Conservation (phyloP, 306 rosid species). For the Carpinus fangiana region DNA sequence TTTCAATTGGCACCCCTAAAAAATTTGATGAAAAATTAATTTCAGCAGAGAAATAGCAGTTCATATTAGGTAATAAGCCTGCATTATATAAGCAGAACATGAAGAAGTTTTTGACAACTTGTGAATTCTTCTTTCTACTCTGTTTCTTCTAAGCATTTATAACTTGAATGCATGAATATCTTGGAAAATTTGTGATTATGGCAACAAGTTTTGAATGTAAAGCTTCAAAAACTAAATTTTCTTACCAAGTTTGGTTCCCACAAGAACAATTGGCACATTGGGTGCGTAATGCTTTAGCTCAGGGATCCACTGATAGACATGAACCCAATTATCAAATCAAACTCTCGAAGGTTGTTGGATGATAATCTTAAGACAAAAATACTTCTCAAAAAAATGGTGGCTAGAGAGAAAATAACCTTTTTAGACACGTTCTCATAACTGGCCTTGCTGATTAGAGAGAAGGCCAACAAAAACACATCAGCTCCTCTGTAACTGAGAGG, state of each 20-base stretch:
- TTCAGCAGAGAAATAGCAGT: too few species aligned
- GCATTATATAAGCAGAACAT: too few species aligned
- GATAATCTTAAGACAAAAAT: neutral
- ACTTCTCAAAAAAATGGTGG: neutral
- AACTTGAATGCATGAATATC: neutral
- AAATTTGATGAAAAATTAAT: too few species aligned
- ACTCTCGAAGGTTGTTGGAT: neutral
- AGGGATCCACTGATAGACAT: conserved; percentile 73
- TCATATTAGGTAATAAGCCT: too few species aligned
- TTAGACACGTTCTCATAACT: conserved; percentile 87
- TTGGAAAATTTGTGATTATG: neutral
- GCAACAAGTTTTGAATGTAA: neutral
- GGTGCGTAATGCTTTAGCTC: conserved; percentile 83
- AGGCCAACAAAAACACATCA: conserved; percentile 89
- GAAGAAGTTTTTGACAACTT: too few species aligned
- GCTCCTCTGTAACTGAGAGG: conserved; percentile 97
- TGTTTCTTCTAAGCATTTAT: too few species aligned
- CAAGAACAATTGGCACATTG: conserved; percentile 67
- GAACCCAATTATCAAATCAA: neutral
- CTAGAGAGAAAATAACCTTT: conserved; percentile 48
- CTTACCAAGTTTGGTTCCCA: conserved; percentile 80
- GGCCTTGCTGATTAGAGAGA: conserved; percentile 92
- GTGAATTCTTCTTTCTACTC: too few species aligned
- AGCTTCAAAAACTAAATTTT: conserved; percentile 3
- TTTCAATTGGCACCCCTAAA: too few species aligned